phyloP scores from a whole-genome alignment of 2,329 filamentous ascomycete genomes.

The Metarhizium robertsii region DNA sequence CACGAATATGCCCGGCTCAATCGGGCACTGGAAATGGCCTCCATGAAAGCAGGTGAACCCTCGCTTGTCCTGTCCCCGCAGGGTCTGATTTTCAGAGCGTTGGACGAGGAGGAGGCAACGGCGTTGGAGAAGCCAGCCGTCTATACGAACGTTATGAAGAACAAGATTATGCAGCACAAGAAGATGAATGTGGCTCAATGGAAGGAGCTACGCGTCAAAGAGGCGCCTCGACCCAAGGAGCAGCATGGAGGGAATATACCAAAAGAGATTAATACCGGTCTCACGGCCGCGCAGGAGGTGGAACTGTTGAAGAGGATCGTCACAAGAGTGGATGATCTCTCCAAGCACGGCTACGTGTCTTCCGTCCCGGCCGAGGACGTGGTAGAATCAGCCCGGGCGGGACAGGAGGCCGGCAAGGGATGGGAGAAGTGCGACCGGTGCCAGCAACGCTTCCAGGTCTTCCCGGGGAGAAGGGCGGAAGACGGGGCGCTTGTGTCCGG shows the following conservation, averaged over 20 bases:
- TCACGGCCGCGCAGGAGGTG: conserved; percentile 60
- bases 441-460: conserved; percentile 78
- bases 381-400: conserved; percentile 55
- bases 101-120: conserved; percentile 71
- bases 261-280: conserved; percentile 56
- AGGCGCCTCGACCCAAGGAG: conserved; percentile 6
- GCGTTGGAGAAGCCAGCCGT: conserved; percentile 59
- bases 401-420: conserved; percentile 56
- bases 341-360: conserved; percentile 66
- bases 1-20: conserved; percentile 60
- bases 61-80: conserved; percentile 51
- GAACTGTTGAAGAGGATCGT: conserved; percentile 51
- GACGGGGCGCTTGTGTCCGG: conserved; percentile 70
- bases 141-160: conserved; percentile 78
- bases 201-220: conserved; percentile 47
- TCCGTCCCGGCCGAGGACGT: conserved; percentile 55
- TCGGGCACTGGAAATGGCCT: conserved; percentile 44
- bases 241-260: conserved; percentile 23
- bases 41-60: conserved; percentile 34
- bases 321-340: conserved; percentile 55
- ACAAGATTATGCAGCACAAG: conserved; percentile 65
- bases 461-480: conserved; percentile 69
- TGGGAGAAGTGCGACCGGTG: conserved; percentile 91
- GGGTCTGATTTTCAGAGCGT: conserved; percentile 55
- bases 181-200: conserved; percentile 67